Percentiles rank a stretch among this genome's conserved stretches.
Evolutionary conservation across 2,329 filamentous ascomycete species (phyloP).

Genomic region (Diaporthe aspalathi): DNA sequence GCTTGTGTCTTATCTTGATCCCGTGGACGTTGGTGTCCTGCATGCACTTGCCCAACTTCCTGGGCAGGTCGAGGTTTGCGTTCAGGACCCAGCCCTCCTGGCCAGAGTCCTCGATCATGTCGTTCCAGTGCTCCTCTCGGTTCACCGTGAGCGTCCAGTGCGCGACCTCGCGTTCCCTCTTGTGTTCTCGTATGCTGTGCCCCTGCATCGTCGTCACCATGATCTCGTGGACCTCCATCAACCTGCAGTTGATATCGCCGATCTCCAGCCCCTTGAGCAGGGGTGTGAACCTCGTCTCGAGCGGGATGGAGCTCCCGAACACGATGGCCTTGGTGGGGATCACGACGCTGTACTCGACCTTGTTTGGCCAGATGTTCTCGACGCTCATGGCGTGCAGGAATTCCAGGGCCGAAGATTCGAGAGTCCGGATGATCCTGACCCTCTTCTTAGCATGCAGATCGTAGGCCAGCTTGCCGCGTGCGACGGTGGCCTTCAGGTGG

Average conservation of each 20-base stretch:
- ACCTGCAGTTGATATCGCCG: slow-evolving; percentile 81
- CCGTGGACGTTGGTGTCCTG: slow-evolving; percentile 90
- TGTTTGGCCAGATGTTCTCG: slow-evolving; percentile 97
- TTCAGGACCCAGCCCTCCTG: slow-evolving; percentile 74
- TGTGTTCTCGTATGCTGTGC: slow-evolving; percentile 66
- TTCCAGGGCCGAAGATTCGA: slow-evolving; percentile 80
- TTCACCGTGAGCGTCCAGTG: slow-evolving; percentile 67
- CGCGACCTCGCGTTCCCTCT: slow-evolving; percentile 72
- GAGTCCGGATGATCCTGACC: slow-evolving; percentile 80
- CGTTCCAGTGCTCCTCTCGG: slow-evolving; percentile 73
- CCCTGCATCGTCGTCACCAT: slow-evolving; percentile 60
- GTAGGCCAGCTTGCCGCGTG: slow-evolving; percentile 87
- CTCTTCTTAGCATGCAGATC: slow-evolving; percentile 85
- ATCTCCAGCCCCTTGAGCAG: slow-evolving; percentile 89
- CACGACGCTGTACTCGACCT: slow-evolving; percentile 94
- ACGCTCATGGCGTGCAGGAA: slow-evolving; percentile 92
- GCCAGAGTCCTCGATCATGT: slow-evolving; percentile 75
- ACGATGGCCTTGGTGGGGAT: slow-evolving; percentile 95
- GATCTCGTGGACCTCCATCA: slow-evolving; percentile 83
- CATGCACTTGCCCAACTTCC: slow-evolving; percentile 82
- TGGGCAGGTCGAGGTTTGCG: slow-evolving; percentile 78
- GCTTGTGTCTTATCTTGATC: slow-evolving; percentile 92
- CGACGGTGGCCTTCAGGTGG: slow-evolving; percentile 89
- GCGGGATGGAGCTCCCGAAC: slow-evolving; percentile 85
- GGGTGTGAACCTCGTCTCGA: slow-evolving; percentile 89